Base-by-base conservation (phyloP, 2,329 filamentous ascomycete genomes). In the Coniosporium tulheliwenetii region DNA sequence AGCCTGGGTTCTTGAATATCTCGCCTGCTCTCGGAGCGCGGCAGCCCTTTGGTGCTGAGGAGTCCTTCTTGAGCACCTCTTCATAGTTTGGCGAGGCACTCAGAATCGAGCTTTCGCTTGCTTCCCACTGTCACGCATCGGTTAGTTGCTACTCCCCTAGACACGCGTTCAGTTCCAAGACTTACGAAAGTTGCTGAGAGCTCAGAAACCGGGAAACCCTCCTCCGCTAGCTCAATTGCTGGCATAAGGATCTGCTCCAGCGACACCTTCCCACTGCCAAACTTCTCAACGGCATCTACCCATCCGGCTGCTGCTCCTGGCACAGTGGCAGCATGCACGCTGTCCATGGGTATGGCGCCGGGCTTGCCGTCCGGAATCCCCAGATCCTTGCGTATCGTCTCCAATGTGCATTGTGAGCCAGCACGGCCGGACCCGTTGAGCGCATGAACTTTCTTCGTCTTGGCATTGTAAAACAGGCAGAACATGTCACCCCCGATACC, bases 401-500 rank as follows among this genome's bases (percentile, higher is more conserved):
- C 36, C 12, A 37, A 15, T 0, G 78, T 82, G 46, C 66, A 77
- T 32, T 79, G 76, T 39, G 63, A 69, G 4, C 83, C 78, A 3
- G 85, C 76, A 26, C 91, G 78, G n/a, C 91, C 91, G 1, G 87
- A 95, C 14, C 87, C 91, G 60, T 98, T 98, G 60, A 96, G 66
- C 8, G 86, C 84, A 41, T 78, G 80, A 8, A 96, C 80, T 47
- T 82, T 81, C 55, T 82, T 81, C 0, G 79, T 84, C 50, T 80
- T 74, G 35, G 85, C 85, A 56, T 93, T 75, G 66, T 89, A 96
- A 69, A 77, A 95, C 31, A 96, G 75, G 59, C 87, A 87, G 64
- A 96, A 98, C 78, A 94, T 86, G 63, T 98, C 91, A 46, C 91
- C 91, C 43, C 91, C 91, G 44, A 98, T 95, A 34, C 91, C 91